Conservation (phyloP, 2,329 filamentous ascomycete genomes). For the Pestalotiopsis sp. region DNA sequence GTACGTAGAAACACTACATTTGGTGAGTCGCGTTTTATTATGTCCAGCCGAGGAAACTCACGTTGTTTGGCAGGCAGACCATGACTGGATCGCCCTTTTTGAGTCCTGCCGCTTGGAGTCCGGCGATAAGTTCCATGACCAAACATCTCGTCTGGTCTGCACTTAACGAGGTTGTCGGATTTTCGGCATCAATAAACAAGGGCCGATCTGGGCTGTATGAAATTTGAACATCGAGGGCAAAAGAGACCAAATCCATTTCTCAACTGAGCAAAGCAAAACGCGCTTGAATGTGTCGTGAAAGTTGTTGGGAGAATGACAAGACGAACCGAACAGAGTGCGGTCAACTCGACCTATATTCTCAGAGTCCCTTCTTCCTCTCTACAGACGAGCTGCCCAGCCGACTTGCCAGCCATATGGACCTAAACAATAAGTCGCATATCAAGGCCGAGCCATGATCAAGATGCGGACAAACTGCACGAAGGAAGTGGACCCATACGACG, state of each 20-base stretch:
- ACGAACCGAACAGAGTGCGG: neutral
- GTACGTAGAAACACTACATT: slow-evolving; percentile 40
- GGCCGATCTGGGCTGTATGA: slow-evolving; percentile 38
- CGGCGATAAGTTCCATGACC: slow-evolving; percentile 27
- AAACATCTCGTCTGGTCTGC: slow-evolving; percentile 35
- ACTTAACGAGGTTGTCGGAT: slow-evolving; percentile 38
- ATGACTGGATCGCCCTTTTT: slow-evolving; percentile 2
- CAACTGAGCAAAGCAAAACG: neutral
- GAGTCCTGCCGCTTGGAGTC: slow-evolving; percentile 3
- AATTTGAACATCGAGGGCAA: slow-evolving; percentile 38
- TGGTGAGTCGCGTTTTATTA: neutral
- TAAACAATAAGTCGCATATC: neutral
- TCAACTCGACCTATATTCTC: neutral
- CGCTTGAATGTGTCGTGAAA: neutral
- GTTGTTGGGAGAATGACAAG: neutral
- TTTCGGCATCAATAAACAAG: slow-evolving; percentile 43
- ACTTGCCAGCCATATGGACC: neutral
- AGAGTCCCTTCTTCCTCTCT: neutral
- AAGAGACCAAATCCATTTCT: slow-evolving; percentile 39
- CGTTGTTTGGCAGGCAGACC: slow-evolving; percentile 7
- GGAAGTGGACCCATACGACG: neutral
- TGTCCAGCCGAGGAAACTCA: neutral
- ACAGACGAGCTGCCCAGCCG: neutral
- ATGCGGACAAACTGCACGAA: neutral
- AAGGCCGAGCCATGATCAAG: neutral